Percentiles rank a stretch among this genome's conserved stretches.
Conservation (phyloP, 805 yeast genomes). For the Nakazawaea populi region DNA sequence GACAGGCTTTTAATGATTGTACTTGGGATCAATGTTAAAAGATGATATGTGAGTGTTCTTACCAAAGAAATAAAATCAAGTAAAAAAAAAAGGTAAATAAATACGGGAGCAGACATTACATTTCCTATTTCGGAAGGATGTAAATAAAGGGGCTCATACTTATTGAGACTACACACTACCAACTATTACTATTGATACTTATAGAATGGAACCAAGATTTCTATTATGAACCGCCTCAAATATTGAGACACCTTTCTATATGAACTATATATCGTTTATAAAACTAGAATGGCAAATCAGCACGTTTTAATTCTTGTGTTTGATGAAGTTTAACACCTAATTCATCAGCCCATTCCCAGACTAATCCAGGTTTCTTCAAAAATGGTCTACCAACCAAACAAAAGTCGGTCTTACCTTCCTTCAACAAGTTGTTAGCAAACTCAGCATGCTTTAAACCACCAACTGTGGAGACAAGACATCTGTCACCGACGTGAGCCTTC, state of each 20-base stretch:
- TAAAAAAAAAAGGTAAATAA: neutral
- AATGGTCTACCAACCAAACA: slow-evolving; percentile 40
- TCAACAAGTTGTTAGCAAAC: slow-evolving; percentile 33
- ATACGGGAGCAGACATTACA: neutral
- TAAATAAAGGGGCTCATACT: slow-evolving; percentile 6
- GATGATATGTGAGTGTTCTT: neutral
- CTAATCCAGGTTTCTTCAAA: slow-evolving; percentile 45
- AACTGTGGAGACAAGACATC: slow-evolving; percentile 37
- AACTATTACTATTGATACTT: neutral
- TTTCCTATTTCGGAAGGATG: slow-evolving; percentile 1
- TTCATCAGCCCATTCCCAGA: slow-evolving; percentile 44
- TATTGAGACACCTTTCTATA: neutral
- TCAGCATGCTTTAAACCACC: slow-evolving; percentile 35
- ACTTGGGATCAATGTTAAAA: too few relatives aligned
- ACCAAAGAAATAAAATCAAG: neutral
- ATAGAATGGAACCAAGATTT: too few relatives aligned
- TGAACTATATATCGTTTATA: neutral
- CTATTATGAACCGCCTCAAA: too few relatives aligned
- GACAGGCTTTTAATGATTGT: too few relatives aligned
- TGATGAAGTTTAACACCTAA: slow-evolving; percentile 35
- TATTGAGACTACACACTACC: neutral
- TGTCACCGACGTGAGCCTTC: slow-evolving; percentile 39
- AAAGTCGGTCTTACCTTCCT: slow-evolving; percentile 40
- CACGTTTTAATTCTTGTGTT: slow-evolving; percentile 22
- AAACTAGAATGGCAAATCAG: neutral